phyloP scores from a whole-genome alignment of 2,329 filamentous ascomycete genomes.

The Apiospora sp. region DNA sequence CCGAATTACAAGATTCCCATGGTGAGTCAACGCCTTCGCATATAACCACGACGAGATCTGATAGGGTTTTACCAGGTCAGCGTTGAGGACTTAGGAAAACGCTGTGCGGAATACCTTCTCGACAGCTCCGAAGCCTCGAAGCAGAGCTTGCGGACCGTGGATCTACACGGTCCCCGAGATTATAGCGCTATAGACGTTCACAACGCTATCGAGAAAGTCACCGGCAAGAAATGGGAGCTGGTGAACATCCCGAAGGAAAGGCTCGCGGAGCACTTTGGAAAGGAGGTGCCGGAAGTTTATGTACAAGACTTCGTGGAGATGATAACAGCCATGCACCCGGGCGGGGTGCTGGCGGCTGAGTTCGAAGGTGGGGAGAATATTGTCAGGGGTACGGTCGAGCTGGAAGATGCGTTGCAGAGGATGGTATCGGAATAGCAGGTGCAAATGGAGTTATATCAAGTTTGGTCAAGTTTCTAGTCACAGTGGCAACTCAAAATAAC shows the following conservation, averaged over 20 bases:
- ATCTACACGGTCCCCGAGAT: conserved; percentile 40
- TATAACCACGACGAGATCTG: background rate
- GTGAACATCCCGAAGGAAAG: conserved; percentile 34
- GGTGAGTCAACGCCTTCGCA: conserved; percentile 33
- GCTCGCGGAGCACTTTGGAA: conserved; percentile 36
- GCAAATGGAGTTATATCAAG: background rate
- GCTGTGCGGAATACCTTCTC: conserved; percentile 37
- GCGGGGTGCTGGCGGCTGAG: conserved; percentile 37
- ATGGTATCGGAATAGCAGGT: background rate
- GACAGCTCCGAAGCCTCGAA: conserved; percentile 19
- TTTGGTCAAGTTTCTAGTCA: background rate
- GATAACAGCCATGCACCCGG: conserved; percentile 35
- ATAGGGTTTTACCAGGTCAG: conserved; percentile 36
- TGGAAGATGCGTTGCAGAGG: conserved; percentile 29
- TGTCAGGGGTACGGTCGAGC: conserved; percentile 35
- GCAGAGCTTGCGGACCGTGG: conserved; percentile 32
- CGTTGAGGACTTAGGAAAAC: conserved; percentile 40
- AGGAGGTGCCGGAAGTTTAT: conserved; percentile 34
- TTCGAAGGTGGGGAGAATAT: conserved; percentile 37
- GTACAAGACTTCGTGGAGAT: conserved; percentile 42
- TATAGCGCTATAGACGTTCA: conserved; percentile 43
- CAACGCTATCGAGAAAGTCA: conserved; percentile 38
- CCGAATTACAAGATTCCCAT: conserved; percentile 43
- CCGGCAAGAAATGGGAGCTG: conserved; percentile 37
- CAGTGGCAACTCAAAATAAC: too few relatives aligned